These are phyloP conservation scores for Cucumis melo DNA, from an alignment of 306 rosid genomes.

Conservation along the genomic window DNA sequence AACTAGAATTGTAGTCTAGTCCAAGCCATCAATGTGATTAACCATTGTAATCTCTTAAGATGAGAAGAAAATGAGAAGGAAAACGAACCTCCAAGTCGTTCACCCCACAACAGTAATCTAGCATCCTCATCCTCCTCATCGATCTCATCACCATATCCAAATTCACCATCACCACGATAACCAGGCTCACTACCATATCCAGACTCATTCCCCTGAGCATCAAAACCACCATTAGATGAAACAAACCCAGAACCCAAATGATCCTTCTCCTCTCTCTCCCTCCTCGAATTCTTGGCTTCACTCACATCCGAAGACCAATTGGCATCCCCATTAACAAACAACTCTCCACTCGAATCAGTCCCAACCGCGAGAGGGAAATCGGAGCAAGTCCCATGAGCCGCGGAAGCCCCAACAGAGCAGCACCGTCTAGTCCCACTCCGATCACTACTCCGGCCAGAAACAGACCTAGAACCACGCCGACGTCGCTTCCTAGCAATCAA, in stretches of 20 bases:
- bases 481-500: constrained; percentile 67
- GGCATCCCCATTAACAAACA: constrained; percentile 72
- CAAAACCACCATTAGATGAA: constrained; percentile 44
- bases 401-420: constrained; percentile 88
- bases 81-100: constrained; percentile 44
- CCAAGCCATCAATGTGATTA: background rate
- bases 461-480: constrained; percentile 84
- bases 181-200: constrained; percentile 99
- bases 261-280: constrained; percentile 75
- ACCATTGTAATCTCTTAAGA: background rate
- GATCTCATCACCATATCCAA: constrained; percentile 87
- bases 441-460: constrained; percentile 94
- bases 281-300: constrained; percentile 70
- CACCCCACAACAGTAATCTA: constrained; percentile 66
- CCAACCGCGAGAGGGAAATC: constrained; percentile 90
- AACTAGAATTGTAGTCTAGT: too few relatives aligned
- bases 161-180: constrained; percentile 96
- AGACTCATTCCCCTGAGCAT: constrained; percentile 65
- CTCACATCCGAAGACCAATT: constrained; percentile 94
- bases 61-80: background rate
- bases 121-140: constrained; percentile 94
- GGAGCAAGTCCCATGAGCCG: constrained; percentile 85
- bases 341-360: constrained; percentile 92
- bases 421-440: constrained; percentile 82
- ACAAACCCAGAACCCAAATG: constrained; percentile 48